Percentiles rank a stretch among this genome's conserved stretches.
Evolutionary conservation across 108 stramenopile species (phyloP).

Genomic region (Cylindrotheca closterium): DNA sequence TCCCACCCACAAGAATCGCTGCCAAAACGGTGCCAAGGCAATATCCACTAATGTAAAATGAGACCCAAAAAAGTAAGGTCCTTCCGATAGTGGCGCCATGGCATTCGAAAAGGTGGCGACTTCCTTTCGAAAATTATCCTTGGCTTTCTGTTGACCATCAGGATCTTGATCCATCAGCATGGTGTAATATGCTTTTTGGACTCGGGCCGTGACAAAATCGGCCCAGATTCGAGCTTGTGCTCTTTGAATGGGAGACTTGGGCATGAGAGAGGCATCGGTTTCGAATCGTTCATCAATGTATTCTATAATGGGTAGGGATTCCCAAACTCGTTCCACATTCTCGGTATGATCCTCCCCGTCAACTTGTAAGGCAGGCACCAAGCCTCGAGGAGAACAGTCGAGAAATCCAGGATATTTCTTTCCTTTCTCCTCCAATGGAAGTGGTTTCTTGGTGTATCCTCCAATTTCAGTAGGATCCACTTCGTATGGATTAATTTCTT

Average conservation of each 20-base stretch:
- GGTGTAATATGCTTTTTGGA: slow-evolving; percentile 14
- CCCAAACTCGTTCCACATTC: background rate
- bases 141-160: background rate
- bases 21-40: slow-evolving; percentile 28
- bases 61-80: slow-evolving; percentile 24
- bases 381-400: slow-evolving; percentile 17
- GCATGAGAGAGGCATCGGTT: background rate
- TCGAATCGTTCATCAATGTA: slow-evolving; percentile 12
- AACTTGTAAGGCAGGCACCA: slow-evolving; percentile 10
- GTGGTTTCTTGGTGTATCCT: slow-evolving; percentile 22
- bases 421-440: background rate
- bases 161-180: slow-evolving; percentile 7
- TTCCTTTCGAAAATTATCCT: slow-evolving; percentile 8
- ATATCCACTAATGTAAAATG: slow-evolving; percentile 18
- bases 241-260: background rate
- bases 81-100: slow-evolving; percentile 13
- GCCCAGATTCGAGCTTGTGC: slow-evolving; percentile 9
- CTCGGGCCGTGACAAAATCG: slow-evolving; percentile 6
- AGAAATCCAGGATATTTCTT: slow-evolving; percentile 4
- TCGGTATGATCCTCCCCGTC: background rate
- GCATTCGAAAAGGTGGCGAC: slow-evolving; percentile 7
- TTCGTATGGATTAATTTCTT: slow-evolving; percentile 17
- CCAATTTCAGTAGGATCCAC: slow-evolving; percentile 19
- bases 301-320: slow-evolving; percentile 15
- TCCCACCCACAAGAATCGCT: slow-evolving; percentile 12